These are phyloP conservation scores for Fusarium sp. DNA, from an alignment of 2,329 filamentous ascomycete species.

Conservation along the genomic window DNA sequence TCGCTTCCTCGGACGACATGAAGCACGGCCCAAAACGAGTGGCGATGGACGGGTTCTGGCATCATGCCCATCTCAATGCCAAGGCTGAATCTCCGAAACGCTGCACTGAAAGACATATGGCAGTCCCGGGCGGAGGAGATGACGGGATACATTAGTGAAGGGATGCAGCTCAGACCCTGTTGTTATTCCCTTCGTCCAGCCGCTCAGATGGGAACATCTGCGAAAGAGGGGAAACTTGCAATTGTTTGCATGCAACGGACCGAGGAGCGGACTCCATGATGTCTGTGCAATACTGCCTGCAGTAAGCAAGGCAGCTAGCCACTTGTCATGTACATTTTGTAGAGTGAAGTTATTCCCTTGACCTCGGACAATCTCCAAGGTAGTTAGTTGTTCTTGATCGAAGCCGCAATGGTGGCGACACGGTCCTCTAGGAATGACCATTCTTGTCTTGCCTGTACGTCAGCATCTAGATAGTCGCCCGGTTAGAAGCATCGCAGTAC, in stretches of 20 bases:
- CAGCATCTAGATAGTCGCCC: not conserved
- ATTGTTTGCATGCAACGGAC: conserved; percentile 6
- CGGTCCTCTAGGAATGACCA: not conserved
- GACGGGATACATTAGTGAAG: not conserved
- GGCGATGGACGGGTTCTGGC: not conserved
- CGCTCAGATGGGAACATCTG: conserved; percentile 17
- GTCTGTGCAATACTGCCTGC: conserved; percentile 20
- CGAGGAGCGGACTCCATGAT: conserved; percentile 12
- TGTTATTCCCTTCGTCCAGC: conserved; percentile 28
- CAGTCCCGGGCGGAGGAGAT: not conserved
- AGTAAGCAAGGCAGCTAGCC: conserved; percentile 10
- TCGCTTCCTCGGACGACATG: not conserved
- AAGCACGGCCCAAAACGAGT: not conserved
- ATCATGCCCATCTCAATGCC: not conserved
- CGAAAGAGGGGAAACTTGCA: conserved; percentile 16
- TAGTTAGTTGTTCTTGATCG: not conserved
- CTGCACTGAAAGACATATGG: not conserved
- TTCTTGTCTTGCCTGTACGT: not conserved
- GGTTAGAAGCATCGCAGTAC: not conserved
- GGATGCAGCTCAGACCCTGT: not conserved
- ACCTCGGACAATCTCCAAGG: not conserved
- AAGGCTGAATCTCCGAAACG: not conserved
- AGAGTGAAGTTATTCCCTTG: not conserved
- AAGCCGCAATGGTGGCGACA: not conserved
- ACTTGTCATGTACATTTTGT: not conserved